Evolutionary conservation across 2,329 filamentous ascomycete genomes (phyloP).

Genomic region (Penicillium verrucosum): DNA sequence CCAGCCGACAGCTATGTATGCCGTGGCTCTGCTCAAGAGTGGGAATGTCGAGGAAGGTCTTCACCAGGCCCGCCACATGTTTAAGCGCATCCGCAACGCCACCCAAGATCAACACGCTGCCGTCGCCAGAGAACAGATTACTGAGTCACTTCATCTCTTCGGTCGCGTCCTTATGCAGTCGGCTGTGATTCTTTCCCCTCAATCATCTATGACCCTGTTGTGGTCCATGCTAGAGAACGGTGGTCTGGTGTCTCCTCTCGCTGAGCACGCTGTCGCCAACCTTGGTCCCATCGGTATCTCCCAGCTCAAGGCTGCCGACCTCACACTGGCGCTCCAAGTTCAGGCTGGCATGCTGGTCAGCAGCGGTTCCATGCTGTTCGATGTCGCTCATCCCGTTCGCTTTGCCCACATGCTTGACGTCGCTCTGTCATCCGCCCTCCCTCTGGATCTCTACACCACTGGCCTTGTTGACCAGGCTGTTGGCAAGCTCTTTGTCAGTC

Average conservation of each 20-base stretch:
- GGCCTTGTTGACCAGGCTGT: slow-evolving; percentile 58
- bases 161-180: slow-evolving; percentile 56
- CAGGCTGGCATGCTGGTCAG: slow-evolving; percentile 51
- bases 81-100: slow-evolving; percentile 70
- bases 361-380: slow-evolving; percentile 42
- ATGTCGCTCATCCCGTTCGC: slow-evolving; percentile 57
- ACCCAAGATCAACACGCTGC: slow-evolving; percentile 41
- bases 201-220: slow-evolving; percentile 57
- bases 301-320: slow-evolving; percentile 49
- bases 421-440: slow-evolving; percentile 51
- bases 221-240: slow-evolving; percentile 66
- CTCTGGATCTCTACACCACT: slow-evolving; percentile 55
- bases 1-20: slow-evolving; percentile 87
- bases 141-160: slow-evolving; percentile 75
- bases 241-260: slow-evolving; percentile 57
- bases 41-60: slow-evolving; percentile 81
- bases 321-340: slow-evolving; percentile 60
- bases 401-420: slow-evolving; percentile 62
- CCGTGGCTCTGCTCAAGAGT: slow-evolving; percentile 79
- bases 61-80: slow-evolving; percentile 77
- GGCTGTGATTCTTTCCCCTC: slow-evolving; percentile 50
- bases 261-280: slow-evolving; percentile 59
- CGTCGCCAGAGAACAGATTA: slow-evolving; percentile 70
- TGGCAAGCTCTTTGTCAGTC: slow-evolving; percentile 48
- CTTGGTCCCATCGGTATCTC: slow-evolving; percentile 59